Base-by-base conservation (phyloP, 306 rosid genomes). In the Sicyos edulis region DNA sequence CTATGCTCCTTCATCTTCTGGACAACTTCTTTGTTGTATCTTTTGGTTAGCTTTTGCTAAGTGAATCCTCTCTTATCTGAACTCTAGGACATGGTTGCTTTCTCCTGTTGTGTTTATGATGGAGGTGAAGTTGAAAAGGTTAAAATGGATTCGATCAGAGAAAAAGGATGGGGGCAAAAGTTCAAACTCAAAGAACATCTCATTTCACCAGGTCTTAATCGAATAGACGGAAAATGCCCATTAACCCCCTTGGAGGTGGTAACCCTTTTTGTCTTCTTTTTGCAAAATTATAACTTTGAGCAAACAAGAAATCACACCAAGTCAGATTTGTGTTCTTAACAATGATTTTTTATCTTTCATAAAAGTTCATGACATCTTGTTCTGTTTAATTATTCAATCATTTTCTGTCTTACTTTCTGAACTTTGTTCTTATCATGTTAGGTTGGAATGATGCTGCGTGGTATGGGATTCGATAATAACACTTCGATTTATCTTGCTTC, bases 401-500 rank as follows among this genome's bases (percentile, higher is more conserved):
- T n/a, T n/a, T n/a, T n/a, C n/a, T n/a, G n/a, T 56, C 10, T 72
- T 19, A 16, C 64, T 10, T 53, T 73, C 47, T 5, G 10, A 47
- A 26, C 67, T 78, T 76, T 64, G 66, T 82, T 78, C 55, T 78
- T 67, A 74, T 83, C 71, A 57, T 54, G 58, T 75, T 82, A 95
- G 99, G 99, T 91, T 56, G 99, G 97, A 40, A 80, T 91, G 92
- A 85, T 95, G 89, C 86, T 95, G 42, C 91, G 92, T 11, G 99
- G 95, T 78, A 87, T 95, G 96, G 99, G 97, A 55, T 89, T 95
- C 74, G 83, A 83, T 77, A 91, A 91, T 80, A 82, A 75, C 74
- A 95, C 96, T 6, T 82, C 92, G 71, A 83, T 95, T 75, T 95
- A 84, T 82, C 83, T 95, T 82, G 99, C 97, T 67, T 86, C 99